Base-by-base conservation (phyloP, 345 rosid genomes). In the Arabidopsis suecica region DNA sequence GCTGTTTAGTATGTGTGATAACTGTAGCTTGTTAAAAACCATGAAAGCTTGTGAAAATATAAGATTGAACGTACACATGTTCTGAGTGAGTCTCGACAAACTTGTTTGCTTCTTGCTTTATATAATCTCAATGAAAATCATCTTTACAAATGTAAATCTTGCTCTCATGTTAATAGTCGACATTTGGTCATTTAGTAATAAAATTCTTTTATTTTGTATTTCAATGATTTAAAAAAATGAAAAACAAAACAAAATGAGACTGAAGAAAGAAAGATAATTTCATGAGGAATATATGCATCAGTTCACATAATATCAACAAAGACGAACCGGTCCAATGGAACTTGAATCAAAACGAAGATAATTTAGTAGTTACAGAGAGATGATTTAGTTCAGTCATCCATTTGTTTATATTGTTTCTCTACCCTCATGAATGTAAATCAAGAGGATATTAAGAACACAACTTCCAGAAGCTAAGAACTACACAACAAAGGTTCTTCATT, bases 281-380 rank as follows among this genome's bases (percentile, higher is more conserved):
- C 6, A 75, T 49, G 9, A 80, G 70, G 10, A 82, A 69, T 54
- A 75, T 84, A 9, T 80, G 67, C 86, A 83, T 84, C 77, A 68
- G 42, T 62, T 51, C 45, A 32, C 38, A 20, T 44, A 55, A 20
- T 12, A 51, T 61, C 18, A 53, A 63, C 70, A 62, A 54, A 63
- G 61, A 53, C 33, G 30, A 61, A 30, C 3, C 44, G 41, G 9
- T 18, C 44, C 13, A 57, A 7, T 9, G 10, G 7, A 33, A 9
- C 57, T 12, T 18, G 55, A 58, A 61, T 14, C 64, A 71, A 36
- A 56, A 62, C 42, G 48, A 36, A 48, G 69, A 61, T 37, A 33
- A 48, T 6, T 47, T 49, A 36, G 76, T n/a, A 36, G 76, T n/a
- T 64, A 55, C 71, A 73, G 16, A 25, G 36, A 73, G 55, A 64